Conservation (phyloP, 441 rosid species). For the Pelargonium australe region DNA sequence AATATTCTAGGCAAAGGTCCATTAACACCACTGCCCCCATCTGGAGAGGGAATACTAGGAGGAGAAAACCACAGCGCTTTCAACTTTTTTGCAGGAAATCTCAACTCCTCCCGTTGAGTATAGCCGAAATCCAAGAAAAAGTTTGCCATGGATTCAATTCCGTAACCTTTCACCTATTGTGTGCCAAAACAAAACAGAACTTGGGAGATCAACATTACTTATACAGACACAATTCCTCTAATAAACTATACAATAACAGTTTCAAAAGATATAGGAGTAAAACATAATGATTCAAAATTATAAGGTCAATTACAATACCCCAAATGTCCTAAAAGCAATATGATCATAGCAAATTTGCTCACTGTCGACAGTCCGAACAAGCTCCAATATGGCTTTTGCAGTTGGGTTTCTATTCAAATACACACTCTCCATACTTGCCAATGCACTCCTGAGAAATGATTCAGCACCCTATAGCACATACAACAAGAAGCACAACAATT, state of each 20-base stretch:
- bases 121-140: conserved; percentile 82
- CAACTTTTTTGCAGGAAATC: conserved; percentile 81
- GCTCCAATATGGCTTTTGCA: conserved; percentile 62
- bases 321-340: conserved; percentile 85
- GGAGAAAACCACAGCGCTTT: conserved; percentile 95
- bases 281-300: neutral
- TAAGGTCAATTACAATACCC: conserved; percentile 39
- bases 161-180: conserved; percentile 60
- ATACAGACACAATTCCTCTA: neutral
- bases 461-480: conserved; percentile 38
- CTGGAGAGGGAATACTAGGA: conserved; percentile 35
- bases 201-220: neutral
- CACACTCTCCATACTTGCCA: conserved; percentile 61
- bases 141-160: conserved; percentile 70
- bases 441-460: conserved; percentile 63
- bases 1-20: conserved; percentile 86
- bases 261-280: neutral
- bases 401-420: conserved; percentile 73
- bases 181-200: conserved; percentile 1
- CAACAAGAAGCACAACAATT: neutral
- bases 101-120: conserved; percentile 62
- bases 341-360: conserved; percentile 74
- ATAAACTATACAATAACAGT: neutral
- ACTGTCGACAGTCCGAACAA: conserved; percentile 48
- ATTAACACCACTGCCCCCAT: conserved; percentile 45